Conservation (phyloP, 2,329 filamentous ascomycete species). For the Botrytis porri region DNA sequence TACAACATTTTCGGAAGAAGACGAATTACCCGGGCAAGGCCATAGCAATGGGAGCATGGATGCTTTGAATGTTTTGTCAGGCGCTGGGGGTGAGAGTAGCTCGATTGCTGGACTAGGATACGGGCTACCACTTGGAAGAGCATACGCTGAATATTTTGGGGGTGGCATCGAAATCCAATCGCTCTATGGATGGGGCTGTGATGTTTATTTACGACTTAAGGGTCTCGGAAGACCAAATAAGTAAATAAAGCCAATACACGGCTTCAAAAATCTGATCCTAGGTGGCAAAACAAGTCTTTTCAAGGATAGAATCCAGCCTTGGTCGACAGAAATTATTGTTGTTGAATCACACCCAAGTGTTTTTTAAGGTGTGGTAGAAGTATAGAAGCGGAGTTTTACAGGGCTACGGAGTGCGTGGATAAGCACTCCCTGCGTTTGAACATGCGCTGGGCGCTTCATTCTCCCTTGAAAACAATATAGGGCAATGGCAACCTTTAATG, state of each 20-base stretch:
- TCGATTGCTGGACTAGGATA: slow-evolving; percentile 93
- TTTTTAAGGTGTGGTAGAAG: slow-evolving; percentile 6
- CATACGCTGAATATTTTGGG: slow-evolving; percentile 97
- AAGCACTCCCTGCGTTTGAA: not conserved
- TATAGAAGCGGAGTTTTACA: not conserved
- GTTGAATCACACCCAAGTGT: not conserved
- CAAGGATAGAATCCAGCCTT: not conserved
- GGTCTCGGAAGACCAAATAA: slow-evolving; percentile 33
- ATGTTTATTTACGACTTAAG: slow-evolving; percentile 61
- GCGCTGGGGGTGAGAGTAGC: slow-evolving; percentile 67
- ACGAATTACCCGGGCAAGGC: slow-evolving; percentile 44
- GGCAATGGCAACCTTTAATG: not conserved
- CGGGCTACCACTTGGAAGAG: slow-evolving; percentile 82
- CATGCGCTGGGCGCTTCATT: not conserved
- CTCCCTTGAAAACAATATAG: not conserved
- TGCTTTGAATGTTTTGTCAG: slow-evolving; percentile 72
- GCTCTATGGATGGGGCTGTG: slow-evolving; percentile 81
- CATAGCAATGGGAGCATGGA: slow-evolving; percentile 52
- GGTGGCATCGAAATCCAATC: slow-evolving; percentile 95
- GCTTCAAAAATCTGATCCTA: not conserved
- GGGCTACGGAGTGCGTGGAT: not conserved
- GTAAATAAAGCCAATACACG: slow-evolving; percentile 12
- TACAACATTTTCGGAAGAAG: slow-evolving; percentile 78
- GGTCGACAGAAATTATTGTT: not conserved
- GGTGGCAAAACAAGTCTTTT: not conserved